Evolutionary conservation across 257 asterid species (phyloP).

Genomic region (Lithospermum erythrorhizon): DNA sequence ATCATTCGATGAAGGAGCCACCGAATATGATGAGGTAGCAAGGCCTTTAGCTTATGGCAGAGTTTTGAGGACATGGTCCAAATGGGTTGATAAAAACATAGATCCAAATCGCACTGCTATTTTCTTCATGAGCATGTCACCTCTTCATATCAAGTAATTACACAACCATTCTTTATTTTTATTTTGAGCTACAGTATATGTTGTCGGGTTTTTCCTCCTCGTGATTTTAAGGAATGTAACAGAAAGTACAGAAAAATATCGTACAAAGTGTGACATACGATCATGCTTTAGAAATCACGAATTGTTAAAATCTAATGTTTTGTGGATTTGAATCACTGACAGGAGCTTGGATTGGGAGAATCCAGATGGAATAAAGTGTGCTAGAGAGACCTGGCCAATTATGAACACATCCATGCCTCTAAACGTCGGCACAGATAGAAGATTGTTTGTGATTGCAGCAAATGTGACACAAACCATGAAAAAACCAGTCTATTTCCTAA

Average conservation of each 20-base stretch:
- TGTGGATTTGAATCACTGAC: neutral
- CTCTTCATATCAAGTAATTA: slow-evolving; percentile 79
- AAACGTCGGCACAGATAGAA: slow-evolving; percentile 52
- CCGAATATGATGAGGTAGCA: slow-evolving; percentile 49
- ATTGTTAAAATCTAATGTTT: no score
- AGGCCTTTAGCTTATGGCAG: slow-evolving; percentile 56
- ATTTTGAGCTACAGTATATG: no score
- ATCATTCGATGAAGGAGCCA: slow-evolving; percentile 55
- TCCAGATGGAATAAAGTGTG: slow-evolving; percentile 69
- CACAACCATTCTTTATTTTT: neutral
- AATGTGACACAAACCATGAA: slow-evolving; percentile 48
- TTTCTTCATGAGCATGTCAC: slow-evolving; percentile 95
- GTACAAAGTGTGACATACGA: no score
- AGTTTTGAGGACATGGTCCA: slow-evolving; percentile 69
- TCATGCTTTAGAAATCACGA: no score
- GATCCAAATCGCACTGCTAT: slow-evolving; percentile 51
- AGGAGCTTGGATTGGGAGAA: slow-evolving; percentile 88
- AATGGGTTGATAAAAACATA: slow-evolving; percentile 54
- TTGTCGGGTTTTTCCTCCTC: no score
- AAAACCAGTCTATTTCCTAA: slow-evolving; percentile 36
- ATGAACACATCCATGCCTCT: slow-evolving; percentile 50
- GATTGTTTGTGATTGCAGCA: slow-evolving; percentile 33
- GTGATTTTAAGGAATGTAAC: no score
- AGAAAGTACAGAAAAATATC: no score
- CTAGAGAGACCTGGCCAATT: slow-evolving; percentile 51